Evolutionary conservation across 768 basidiomycete genomes (phyloP), one percentile per base, ranked within the genome.

Genomic region (Russula emetica): DNA sequence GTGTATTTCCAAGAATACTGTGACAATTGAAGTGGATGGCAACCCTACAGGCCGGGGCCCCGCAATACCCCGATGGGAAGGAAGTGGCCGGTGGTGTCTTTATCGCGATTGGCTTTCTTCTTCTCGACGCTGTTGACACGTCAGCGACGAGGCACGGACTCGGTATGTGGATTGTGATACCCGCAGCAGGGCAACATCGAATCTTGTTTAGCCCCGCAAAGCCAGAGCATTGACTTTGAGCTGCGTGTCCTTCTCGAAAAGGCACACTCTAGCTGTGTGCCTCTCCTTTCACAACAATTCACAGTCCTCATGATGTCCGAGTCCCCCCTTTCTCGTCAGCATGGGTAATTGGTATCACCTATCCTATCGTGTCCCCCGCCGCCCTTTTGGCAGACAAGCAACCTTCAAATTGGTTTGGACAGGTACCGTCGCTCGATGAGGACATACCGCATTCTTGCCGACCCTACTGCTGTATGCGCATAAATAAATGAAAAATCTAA

Each of bases 21-120:
- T 34, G 30, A 30, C 30, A 30, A 34, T 10, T 1, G 8, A 11
- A n/a, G 44, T 45, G 8, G n/a, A 16, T 30, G 51, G 28, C 45
- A 49, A 24, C 3, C 57, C 2, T n/a, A n/a, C n/a, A 40, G 11
- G 54, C 56, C 10, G 61, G 61, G 55, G 61, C 61, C 55, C 61
- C 61, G 22, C 61, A 56, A 49, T 26, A 18, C 14, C 16, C 13
- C 16, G 16, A 20, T 28, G 26, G 8, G 28, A 26, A 20, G 36
- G 36, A 36, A 13, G 36, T 13, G 10, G 34, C 34, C 34, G 11
- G 28, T 16, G 16, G 16, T 11, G 11, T 22, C 49, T 42, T 53
- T 58, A 45, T 63, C 62, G 32, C 56, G 28, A 53, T 45, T 47
- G 42, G 34, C 62, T 36, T 58, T 42, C 55, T 26, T 44, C 42